Evolutionary conservation across 768 basidiomycete species (phyloP).

Genomic region (Termitomyces sp.): DNA sequence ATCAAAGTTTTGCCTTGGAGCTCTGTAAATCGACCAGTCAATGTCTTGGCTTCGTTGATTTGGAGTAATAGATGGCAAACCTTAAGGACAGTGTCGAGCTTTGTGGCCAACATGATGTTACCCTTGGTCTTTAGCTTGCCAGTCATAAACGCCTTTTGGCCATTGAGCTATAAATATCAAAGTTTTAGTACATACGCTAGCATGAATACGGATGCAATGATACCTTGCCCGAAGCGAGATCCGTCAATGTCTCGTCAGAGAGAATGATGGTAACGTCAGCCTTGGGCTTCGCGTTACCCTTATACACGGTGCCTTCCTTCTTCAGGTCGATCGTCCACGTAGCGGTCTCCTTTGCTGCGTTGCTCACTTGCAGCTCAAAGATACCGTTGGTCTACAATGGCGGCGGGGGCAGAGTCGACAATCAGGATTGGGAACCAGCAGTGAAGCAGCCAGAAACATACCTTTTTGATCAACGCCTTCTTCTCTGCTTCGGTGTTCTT

Average conservation of each 20-base stretch:
- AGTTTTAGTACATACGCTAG: neutral
- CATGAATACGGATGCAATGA: neutral
- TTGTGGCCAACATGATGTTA: slow-evolving; percentile 92
- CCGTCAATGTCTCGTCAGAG: slow-evolving; percentile 68
- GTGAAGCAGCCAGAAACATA: slow-evolving; percentile 10
- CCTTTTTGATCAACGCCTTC: slow-evolving; percentile 72
- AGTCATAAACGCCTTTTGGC: slow-evolving; percentile 95
- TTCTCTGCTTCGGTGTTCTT: slow-evolving; percentile 56
- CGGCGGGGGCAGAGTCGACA: neutral
- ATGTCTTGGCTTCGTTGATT: neutral
- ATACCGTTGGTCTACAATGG: slow-evolving; percentile 72
- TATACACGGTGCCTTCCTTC: slow-evolving; percentile 71
- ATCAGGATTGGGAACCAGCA: neutral
- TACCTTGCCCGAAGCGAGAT: slow-evolving; percentile 73
- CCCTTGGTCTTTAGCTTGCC: slow-evolving; percentile 90
- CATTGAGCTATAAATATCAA: slow-evolving; percentile 58
- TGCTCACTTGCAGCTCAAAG: slow-evolving; percentile 80
- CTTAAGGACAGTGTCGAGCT: slow-evolving; percentile 80
- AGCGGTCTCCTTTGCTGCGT: slow-evolving; percentile 62
- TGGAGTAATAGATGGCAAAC: slow-evolving; percentile 27
- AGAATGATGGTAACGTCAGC: slow-evolving; percentile 80
- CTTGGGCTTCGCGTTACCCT: slow-evolving; percentile 68
- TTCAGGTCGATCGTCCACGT: slow-evolving; percentile 94
- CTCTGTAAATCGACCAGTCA: neutral
- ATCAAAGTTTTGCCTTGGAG: slow-evolving; percentile 43